phyloP scores from a whole-genome alignment of 2,329 filamentous ascomycete species.

The Camillea tinctor region DNA sequence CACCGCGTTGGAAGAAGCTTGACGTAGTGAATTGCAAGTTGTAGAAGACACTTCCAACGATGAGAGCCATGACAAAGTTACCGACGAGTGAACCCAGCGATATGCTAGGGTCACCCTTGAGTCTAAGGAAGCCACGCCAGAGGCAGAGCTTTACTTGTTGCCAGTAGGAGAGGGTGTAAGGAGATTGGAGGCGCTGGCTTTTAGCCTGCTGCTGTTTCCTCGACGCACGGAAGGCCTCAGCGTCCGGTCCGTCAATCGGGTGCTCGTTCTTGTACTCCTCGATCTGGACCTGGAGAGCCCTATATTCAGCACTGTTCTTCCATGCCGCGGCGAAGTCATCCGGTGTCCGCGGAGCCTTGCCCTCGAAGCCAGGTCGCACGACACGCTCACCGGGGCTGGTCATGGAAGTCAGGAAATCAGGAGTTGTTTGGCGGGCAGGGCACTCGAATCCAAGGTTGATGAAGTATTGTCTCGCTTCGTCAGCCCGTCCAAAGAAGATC shows the following conservation, averaged over 20 bases:
- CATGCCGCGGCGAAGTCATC: constrained; percentile 61
- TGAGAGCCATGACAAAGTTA: constrained; percentile 74
- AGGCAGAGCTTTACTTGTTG: constrained; percentile 80
- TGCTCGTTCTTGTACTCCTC: constrained; percentile 54
- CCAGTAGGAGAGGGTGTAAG: constrained; percentile 75
- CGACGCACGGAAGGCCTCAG: constrained; percentile 55
- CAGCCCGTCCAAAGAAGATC: constrained; percentile 62
- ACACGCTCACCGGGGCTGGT: constrained; percentile 58
- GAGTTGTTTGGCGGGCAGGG: constrained; percentile 64
- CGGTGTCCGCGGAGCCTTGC: constrained; percentile 55
- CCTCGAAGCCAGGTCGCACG: constrained; percentile 55
- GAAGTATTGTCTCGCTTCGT: constrained; percentile 64
- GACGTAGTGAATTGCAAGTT: constrained; percentile 63
- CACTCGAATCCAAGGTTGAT: constrained; percentile 66
- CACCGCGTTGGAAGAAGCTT: constrained; percentile 77
- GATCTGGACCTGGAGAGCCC: constrained; percentile 52
- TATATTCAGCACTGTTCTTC: constrained; percentile 54
- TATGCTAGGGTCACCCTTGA: constrained; percentile 74
- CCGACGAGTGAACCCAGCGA: constrained; percentile 67
- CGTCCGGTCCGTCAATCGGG: constrained; percentile 55
- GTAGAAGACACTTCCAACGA: constrained; percentile 79
- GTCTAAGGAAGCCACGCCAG: constrained; percentile 74
- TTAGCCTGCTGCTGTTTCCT: constrained; percentile 56
- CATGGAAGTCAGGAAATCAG: constrained; percentile 72
- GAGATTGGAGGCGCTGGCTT: constrained; percentile 65